Evolutionary conservation across 331 rosid species (phyloP), one percentile per base, ranked within the genome.

Genomic region (Stylosanthes scabra): DNA sequence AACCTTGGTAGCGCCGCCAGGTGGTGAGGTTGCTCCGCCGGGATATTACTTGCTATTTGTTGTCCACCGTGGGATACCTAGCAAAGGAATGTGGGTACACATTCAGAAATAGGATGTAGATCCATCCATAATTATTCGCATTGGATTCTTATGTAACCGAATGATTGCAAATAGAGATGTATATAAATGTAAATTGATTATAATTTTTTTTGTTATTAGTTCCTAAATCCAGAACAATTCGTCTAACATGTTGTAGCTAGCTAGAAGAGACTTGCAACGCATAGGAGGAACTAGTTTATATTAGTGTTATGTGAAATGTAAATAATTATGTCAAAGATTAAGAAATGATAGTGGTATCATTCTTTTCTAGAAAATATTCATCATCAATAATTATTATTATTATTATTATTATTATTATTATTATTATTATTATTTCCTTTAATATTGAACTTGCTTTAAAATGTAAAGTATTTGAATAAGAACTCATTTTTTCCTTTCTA

Each of bases 41-140:
- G 99, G 99, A 13, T 79, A 61, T 57, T 95, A 95, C 78, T 11
- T 94, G 14, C 13, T 90, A 51, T 91, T 67, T 39, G 80, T 92
- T 20, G 93, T 90, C 9, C 76, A 92, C 34, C 98, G 93, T 9
- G 92, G 98, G 3, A 78, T 92, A 2, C 99, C 99, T 1, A 75
- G 97, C 77, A 62, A 63, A 9, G 97, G 77, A 29, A 51, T 79
- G 31, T 95, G 99, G 99, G 86, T 92, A 55, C 79, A 77, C 13
- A 82, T 90, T 28, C 3, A 51, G 16, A n/a, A 16, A 8, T 37
- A 70, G 14, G 39, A 20, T 0, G 1, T 20, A 20, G 25, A 20
- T 20, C 25, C 25, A 29, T n/a, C n/a, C n/a, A n/a, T n/a, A n/a
- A 20, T 20, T 20, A 20, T 0, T 20, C 1, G 25, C 25, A 20